Percentiles rank a stretch among this genome's conserved stretches.
Evolutionary conservation across 768 basidiomycete species (phyloP).

Genomic region (Amanita pseudoporphyria): DNA sequence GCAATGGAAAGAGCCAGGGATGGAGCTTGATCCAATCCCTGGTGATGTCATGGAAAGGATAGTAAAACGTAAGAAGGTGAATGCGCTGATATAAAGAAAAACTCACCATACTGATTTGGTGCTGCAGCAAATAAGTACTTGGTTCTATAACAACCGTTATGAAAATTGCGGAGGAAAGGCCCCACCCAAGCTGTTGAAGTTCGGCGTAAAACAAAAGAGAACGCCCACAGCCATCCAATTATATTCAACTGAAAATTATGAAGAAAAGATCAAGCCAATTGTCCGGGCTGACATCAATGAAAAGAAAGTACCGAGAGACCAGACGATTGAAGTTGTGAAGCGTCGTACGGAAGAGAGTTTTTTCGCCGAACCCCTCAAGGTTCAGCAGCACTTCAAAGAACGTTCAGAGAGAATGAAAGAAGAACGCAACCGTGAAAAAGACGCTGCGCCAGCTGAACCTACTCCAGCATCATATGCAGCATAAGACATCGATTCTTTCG

Average conservation of each 20-base stretch:
- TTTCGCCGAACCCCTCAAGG: no score
- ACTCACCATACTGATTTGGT: neutral
- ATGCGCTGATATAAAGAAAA: neutral
- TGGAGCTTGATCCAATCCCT: neutral
- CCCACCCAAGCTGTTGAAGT: neutral
- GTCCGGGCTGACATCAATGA: constrained; percentile 1
- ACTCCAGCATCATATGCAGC: no score
- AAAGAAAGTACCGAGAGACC: no score
- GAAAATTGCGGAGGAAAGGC: neutral
- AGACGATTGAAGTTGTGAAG: no score
- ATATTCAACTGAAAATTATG: constrained; percentile 3
- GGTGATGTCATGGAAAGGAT: neutral
- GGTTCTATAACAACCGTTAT: constrained; percentile 7
- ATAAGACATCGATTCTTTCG: no score
- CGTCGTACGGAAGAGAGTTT: no score
- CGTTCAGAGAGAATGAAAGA: no score
- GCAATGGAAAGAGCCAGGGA: constrained; percentile 1
- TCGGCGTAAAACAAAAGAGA: neutral
- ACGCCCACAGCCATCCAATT: neutral
- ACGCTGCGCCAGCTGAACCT: no score
- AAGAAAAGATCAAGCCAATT: neutral
- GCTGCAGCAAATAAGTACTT: constrained; percentile 3
- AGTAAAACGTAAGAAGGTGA: neutral
- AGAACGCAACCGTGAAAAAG: no score
- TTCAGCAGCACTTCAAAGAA: no score